Evolutionary conservation across 202 grass and related monocot genomes (phyloP).

Genomic region (Alloteropsis angusta): DNA sequence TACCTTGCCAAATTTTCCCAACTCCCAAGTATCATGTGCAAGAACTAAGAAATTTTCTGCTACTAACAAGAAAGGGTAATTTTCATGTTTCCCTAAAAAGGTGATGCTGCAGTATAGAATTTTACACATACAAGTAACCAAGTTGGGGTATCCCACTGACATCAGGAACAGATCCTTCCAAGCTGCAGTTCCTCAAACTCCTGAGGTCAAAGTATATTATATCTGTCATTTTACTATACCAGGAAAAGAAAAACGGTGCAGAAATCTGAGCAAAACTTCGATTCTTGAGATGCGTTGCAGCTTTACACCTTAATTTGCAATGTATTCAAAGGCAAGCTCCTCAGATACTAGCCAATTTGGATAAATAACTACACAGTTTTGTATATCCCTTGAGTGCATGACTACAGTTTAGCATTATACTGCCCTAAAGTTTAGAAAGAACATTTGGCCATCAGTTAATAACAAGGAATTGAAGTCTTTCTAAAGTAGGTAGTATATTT

Average conservation of each 20-base stretch:
- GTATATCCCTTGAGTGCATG: background rate
- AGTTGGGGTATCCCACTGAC: conserved; percentile 69
- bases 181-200: conserved; percentile 97
- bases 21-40: background rate
- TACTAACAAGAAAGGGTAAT: background rate
- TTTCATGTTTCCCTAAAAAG: background rate
- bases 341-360: background rate
- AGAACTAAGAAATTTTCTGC: background rate
- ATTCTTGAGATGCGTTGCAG: background rate
- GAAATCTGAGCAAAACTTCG: background rate
- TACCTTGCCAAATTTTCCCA: background rate
- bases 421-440: background rate
- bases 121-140: conserved; percentile 75
- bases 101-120: background rate
- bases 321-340: background rate
- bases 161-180: conserved; percentile 74
- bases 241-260: background rate
- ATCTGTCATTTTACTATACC: background rate
- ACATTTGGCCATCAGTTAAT: background rate
- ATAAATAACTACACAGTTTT: background rate
- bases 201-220: conserved; percentile 28
- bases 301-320: conserved; percentile 5
- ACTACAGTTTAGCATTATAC: background rate
- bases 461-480: background rate
- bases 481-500: background rate